These are phyloP conservation scores for Tolypocladium ovalisporum DNA, from an alignment of 2,329 filamentous ascomycete genomes.

Conservation along the genomic window DNA sequence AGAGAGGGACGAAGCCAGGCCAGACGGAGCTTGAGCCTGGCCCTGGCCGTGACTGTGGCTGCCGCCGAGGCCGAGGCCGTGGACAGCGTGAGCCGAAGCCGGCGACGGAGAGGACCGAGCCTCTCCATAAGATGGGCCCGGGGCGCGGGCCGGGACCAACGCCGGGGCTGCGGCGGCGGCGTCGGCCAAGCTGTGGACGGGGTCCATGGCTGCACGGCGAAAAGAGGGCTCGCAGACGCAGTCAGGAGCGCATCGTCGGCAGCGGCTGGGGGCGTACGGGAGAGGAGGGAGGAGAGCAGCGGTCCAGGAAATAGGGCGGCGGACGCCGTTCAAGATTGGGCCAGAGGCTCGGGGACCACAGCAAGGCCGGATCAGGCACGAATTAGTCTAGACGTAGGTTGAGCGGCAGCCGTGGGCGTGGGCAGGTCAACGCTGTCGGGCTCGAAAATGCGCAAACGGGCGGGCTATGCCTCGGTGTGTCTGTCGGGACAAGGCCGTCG, in stretches of 20 bases:
- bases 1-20: slow-evolving; percentile 9
- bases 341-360: background rate
- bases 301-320: background rate
- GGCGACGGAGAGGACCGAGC: slow-evolving; percentile 1
- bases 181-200: slow-evolving; percentile 25
- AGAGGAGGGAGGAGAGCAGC: background rate
- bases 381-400: background rate
- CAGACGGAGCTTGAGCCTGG: slow-evolving; percentile 3
- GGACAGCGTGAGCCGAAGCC: slow-evolving; percentile 2
- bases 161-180: slow-evolving; percentile 11
- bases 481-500: background rate
- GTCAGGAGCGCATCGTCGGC: slow-evolving; percentile 3
- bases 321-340: background rate
- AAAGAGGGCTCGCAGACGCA: background rate
- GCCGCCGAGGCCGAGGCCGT: background rate
- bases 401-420: background rate
- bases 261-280: background rate
- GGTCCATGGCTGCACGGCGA: slow-evolving; percentile 21
- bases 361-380: background rate
- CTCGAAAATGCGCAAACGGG: background rate
- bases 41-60: background rate
- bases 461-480: background rate
- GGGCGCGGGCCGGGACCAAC: slow-evolving; percentile 8
- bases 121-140: slow-evolving; percentile 5
- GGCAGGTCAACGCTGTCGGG: background rate